phyloP scores from a whole-genome alignment of 108 stramenopile species.

The Fistulifera solaris region DNA sequence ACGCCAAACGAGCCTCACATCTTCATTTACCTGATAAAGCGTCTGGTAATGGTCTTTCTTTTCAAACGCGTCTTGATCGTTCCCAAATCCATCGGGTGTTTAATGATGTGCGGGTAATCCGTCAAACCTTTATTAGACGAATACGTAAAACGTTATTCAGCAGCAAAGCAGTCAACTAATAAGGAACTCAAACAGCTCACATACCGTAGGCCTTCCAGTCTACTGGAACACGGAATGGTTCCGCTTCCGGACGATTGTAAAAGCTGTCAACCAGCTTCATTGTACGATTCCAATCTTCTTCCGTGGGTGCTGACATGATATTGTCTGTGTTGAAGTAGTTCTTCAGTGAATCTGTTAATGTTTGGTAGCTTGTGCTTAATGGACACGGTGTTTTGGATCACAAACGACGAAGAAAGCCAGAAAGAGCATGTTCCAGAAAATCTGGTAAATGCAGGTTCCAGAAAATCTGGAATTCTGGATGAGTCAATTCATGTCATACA shows the following conservation, averaged over 20 bases:
- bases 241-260: conserved; percentile 67
- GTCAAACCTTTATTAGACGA: conserved; percentile 86
- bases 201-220: conserved; percentile 86
- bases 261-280: conserved; percentile 57
- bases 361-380: too few species aligned
- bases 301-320: conserved; percentile 17
- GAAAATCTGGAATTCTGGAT: too few species aligned
- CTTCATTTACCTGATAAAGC: conserved; percentile 71
- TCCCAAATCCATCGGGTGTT: conserved; percentile 94
- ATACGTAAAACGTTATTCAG: conserved; percentile 12
- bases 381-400: too few species aligned
- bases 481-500: too few species aligned
- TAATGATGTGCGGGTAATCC: conserved; percentile 92
- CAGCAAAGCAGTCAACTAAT: conserved; percentile 5
- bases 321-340: too few species aligned
- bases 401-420: too few species aligned
- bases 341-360: too few species aligned
- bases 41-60: conserved; percentile 67
- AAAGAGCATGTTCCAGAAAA: too few species aligned
- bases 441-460: too few species aligned
- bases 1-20: conserved; percentile 91
- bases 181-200: not conserved
- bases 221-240: conserved; percentile 93
- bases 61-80: conserved; percentile 84
- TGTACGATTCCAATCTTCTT: conserved; percentile 48